Percentiles rank a stretch among this genome's conserved stretches.
These are phyloP conservation scores for Wallacemonas sp. DNA, from an alignment of 208 protist species.

Conservation along the genomic window DNA sequence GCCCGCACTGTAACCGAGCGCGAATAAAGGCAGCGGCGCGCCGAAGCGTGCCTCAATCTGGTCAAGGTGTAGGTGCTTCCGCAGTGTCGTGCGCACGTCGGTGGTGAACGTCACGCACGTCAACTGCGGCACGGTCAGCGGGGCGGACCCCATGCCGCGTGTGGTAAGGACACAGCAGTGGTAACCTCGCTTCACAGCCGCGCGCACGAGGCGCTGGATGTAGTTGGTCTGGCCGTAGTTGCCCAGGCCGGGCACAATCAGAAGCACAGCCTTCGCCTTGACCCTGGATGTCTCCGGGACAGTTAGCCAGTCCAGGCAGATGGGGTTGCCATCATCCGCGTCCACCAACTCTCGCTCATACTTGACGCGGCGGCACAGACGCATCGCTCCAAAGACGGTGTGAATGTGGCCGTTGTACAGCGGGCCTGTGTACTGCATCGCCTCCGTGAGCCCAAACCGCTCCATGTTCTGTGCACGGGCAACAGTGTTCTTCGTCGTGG, in stretches of 20 bases:
- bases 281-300: conserved; percentile 10
- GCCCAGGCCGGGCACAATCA: conserved; percentile 49
- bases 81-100: conserved; percentile 34
- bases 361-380: conserved; percentile 19
- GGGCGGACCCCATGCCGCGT: conserved; percentile 61
- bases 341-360: conserved; percentile 48
- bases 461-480: conserved; percentile 8
- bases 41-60: conserved; percentile 25
- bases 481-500: conserved; percentile 12
- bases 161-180: conserved; percentile 52
- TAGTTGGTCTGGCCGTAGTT: conserved; percentile 48
- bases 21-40: conserved; percentile 28
- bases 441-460: conserved; percentile 32
- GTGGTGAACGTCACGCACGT: conserved; percentile 48
- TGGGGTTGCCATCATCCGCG: conserved; percentile 50
- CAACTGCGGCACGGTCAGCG: conserved; percentile 38
- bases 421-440: conserved; percentile 47
- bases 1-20: conserved; percentile 54
- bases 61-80: conserved; percentile 21
- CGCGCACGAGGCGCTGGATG: conserved; percentile 32
- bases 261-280: conserved; percentile 35
- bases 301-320: conserved; percentile 60
- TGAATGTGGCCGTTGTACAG: conserved; percentile 63
- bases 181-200: conserved; percentile 24
- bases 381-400: conserved; percentile 38